Base-by-base conservation (phyloP, 164 flowering plant genomes). In the Platanus orientalis region DNA sequence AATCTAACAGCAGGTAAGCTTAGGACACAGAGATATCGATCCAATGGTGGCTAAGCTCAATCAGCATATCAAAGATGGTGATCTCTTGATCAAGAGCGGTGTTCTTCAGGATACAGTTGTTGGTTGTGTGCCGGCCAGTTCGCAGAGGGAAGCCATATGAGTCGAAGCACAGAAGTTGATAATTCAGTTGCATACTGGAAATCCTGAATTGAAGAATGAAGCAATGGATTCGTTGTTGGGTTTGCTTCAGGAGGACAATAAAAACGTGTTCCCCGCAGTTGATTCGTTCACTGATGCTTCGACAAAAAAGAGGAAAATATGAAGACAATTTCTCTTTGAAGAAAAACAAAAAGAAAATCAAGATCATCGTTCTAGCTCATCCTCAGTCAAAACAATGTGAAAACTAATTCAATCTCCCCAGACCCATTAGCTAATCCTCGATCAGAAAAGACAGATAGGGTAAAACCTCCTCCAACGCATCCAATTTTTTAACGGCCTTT, bases 171-270 rank as follows among this genome's bases (percentile, higher is more conserved):
- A 89, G 76, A 83, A 74, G 27, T 60, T 94, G 75, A 76, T 91
- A 7, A 87, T 93, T 26, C 75, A 90, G 70, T 64, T 94, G 56
- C 98, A 94, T 78, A 89, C 91, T 52, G 97, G 97, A 48, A 58
- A 75, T n/a, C 7, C 60, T 10, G 96, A 83, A 45, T 82, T 95
- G 57, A 87, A 79, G 75, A 76, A 44, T 68, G 56, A 78, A 16
- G 89, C 90, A 9, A 77, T 94, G 72, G 97, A 89, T 61, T 79
- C 83, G 21, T 56, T 94, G 30, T 57, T 87, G 1, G 69, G 65
- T 7, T 53, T 93, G 28, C 70, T 93, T 4, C 69, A 72, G 0
- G 90, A 82, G 57, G 95, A 90, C 48, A 97, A 90, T 25, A 93
- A 93, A 81, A 84, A 89, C 63, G 91, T 93, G 6, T 44, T 83